Evolutionary conservation across 495 filamentous ascomycete genomes (phyloP), one percentile per base, ranked within the genome.

Genomic region (Xylaria grammica): DNA sequence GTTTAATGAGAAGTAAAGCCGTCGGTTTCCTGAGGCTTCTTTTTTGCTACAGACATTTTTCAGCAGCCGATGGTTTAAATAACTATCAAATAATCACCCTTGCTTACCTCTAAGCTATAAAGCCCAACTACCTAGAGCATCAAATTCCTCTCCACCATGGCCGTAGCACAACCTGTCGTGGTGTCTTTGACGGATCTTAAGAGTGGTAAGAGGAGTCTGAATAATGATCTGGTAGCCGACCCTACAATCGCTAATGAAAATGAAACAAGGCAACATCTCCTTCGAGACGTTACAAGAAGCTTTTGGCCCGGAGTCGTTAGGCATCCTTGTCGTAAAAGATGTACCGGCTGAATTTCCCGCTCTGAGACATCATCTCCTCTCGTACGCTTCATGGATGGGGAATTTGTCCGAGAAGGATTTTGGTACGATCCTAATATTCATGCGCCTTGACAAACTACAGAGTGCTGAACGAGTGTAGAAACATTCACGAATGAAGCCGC

Each of bases 271-370:
- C 26, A 84, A 85, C 48, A 83, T 97, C 56, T 82, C 90, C 6
- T 90, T 92, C 61, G 84, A 87, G 24, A 85, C 85, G 0, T 84
- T 99, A 13, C 89, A 90, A 65, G 84, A 90, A 66, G 95, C 95
- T 3, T 98, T 99, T 72, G 95, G 95, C 2, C 92, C 95, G 1
- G 85, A 89, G 3, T 98, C 96, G 0, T 78, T 99, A 27, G 95
- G 96, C 0, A 97, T 99, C 50, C 88, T 99, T 44, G 79, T 98
- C 11, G 94, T 99, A 19, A 92, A 89, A 74, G 90, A 92, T 71
- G 85, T 98, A 0, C 90, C 92, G 2, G 22, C 79, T 4, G 79
- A 87, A 62, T 99, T 95, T 69, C 72, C 77, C 11, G 72, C 81
- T 15, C 79, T 98, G 22, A 85, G 95, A 34, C 82, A 84, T 49